phyloP scores from a whole-genome alignment of 73 alveolate species.

The Tetrahymena malaccensis region DNA sequence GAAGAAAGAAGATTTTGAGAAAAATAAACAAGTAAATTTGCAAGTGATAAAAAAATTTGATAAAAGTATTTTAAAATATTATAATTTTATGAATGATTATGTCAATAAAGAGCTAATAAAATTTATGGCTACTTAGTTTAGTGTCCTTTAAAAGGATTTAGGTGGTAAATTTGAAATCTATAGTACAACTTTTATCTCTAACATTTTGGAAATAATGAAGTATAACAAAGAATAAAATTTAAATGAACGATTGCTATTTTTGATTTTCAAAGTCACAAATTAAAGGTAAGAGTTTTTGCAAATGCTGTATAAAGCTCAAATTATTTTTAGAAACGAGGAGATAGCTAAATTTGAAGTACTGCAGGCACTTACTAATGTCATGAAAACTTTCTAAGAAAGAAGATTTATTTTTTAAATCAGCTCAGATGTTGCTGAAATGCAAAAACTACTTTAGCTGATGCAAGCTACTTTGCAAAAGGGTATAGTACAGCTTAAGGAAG shows the following conservation, averaged over 20 bases:
- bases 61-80: neutral
- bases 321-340: neutral
- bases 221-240: neutral
- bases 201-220: neutral
- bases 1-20: neutral
- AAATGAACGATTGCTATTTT: neutral
- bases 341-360: neutral
- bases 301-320: neutral
- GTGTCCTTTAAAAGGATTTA: neutral
- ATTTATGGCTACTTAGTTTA: neutral
- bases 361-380: neutral
- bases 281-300: neutral
- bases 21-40: neutral
- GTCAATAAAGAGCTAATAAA: neutral
- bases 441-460: neutral
- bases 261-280: neutral
- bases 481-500: neutral
- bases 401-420: neutral
- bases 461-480: neutral
- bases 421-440: neutral
- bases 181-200: neutral
- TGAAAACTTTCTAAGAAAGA: neutral
- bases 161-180: neutral
- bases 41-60: neutral
- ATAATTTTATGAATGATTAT: neutral